Conservation (phyloP, 2,329 filamentous ascomycete genomes). For the Fusarium xyrophilum region DNA sequence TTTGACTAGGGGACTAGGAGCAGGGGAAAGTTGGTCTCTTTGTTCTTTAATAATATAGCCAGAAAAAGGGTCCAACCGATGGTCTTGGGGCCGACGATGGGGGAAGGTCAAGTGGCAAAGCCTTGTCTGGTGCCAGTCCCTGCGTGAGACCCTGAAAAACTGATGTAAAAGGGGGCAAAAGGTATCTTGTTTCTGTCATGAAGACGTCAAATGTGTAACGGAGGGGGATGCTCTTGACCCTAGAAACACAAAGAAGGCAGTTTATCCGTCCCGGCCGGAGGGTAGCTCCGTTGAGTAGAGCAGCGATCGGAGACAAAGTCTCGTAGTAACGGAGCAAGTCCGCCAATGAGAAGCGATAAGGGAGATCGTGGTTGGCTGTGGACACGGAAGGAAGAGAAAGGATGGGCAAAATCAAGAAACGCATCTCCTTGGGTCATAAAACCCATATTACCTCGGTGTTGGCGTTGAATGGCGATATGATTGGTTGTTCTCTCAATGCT, state of each 20-base stretch:
- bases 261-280: conserved; percentile 9
- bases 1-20: background rate
- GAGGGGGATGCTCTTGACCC: background rate
- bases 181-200: conserved; percentile 1
- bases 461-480: background rate
- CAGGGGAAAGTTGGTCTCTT: conserved; percentile 6
- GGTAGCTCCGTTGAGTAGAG: background rate
- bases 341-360: conserved; percentile 1
- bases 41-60: background rate
- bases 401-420: background rate
- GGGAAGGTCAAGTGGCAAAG: background rate
- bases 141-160: conserved; percentile 20
- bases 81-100: background rate
- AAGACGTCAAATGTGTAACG: conserved; percentile 10
- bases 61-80: background rate
- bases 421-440: background rate
- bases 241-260: background rate
- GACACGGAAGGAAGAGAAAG: background rate
- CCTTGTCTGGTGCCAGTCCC: background rate
- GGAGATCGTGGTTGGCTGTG: background rate
- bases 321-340: conserved; percentile 13
- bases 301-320: background rate
- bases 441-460: background rate
- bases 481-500: background rate
- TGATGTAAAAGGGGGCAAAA: background rate